Evolutionary conservation across 1,284 basidiomycete genomes (phyloP).

Genomic region (Ceratobasidium sp.): DNA sequence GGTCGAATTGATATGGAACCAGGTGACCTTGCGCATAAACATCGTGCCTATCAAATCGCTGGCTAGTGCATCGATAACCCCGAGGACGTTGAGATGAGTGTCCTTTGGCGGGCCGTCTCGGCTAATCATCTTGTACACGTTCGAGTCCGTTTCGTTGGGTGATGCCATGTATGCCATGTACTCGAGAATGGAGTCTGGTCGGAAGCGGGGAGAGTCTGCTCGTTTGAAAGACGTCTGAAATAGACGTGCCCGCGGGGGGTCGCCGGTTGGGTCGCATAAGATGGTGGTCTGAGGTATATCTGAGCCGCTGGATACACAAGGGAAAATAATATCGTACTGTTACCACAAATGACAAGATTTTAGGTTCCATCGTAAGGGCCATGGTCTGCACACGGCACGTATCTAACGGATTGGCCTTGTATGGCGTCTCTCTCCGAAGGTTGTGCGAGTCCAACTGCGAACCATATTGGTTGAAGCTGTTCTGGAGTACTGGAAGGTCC

Average conservation of each 20-base stretch:
- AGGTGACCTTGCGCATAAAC: slow-evolving; percentile 1
- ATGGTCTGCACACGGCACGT: slow-evolving; percentile 18
- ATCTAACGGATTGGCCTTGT: slow-evolving; percentile 20
- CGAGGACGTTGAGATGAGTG: not conserved
- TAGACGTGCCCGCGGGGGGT: not conserved
- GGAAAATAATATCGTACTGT: not conserved
- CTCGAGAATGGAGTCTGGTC: not conserved
- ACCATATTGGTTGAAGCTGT: not conserved
- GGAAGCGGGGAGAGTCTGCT: not conserved
- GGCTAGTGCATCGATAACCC: not conserved
- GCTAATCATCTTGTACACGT: not conserved
- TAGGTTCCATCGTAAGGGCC: slow-evolving; percentile 13
- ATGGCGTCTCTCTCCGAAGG: not conserved
- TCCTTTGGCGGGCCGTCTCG: not conserved
- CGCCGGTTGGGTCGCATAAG: not conserved
- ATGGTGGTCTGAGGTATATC: not conserved
- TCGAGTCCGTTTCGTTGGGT: not conserved
- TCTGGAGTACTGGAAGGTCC: not conserved
- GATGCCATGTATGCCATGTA: slow-evolving; percentile 7
- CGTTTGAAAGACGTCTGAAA: not conserved
- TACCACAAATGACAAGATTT: not conserved
- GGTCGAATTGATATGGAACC: not conserved
- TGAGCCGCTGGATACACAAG: not conserved
- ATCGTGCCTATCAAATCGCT: not conserved
- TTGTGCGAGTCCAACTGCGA: not conserved